Percentiles rank a stretch among this genome's conserved stretches.
These are phyloP conservation scores for Dicorynia guianensis DNA, from an alignment of 306 rosid species.

Conservation along the genomic window DNA sequence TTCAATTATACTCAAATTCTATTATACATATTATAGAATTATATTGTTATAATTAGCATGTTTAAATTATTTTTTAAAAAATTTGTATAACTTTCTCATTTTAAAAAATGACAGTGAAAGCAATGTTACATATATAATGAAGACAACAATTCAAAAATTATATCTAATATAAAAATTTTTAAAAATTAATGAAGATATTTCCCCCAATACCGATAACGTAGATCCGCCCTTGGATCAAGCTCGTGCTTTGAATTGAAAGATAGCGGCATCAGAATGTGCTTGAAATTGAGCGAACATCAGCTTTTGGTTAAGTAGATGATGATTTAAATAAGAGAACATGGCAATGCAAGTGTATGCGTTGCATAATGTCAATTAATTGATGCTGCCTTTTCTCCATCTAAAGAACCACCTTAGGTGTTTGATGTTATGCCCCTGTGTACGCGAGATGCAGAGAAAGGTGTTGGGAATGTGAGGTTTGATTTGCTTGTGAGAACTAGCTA, in stretches of 20 bases:
- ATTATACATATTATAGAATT: no score
- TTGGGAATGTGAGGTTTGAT: constrained; percentile 3
- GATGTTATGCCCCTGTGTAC: constrained; percentile 20
- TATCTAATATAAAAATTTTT: no score
- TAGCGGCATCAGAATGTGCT: constrained; percentile 41
- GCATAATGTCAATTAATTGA: constrained; percentile 42
- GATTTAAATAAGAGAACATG: constrained; percentile 43
- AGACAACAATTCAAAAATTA: no score
- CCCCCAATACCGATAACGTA: no score
- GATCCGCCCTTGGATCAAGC: constrained; percentile 33
- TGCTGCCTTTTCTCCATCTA: constrained; percentile 34
- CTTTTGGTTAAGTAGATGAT: constrained; percentile 45
- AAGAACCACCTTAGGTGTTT: constrained; percentile 40
- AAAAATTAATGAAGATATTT: no score
- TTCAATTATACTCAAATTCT: no score
- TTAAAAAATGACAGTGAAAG: no score
- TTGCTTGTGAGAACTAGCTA: not conserved
- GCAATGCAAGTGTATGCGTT: constrained; percentile 33
- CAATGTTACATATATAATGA: no score
- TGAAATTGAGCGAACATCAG: constrained; percentile 42
- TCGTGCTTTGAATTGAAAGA: constrained; percentile 48
- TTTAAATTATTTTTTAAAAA: no score
- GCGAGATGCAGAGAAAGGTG: constrained; percentile 32
- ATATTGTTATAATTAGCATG: no score
- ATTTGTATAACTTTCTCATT: no score